Evolutionary conservation across 768 basidiomycete genomes (phyloP).

Genomic region (Neoboletus magnificus): DNA sequence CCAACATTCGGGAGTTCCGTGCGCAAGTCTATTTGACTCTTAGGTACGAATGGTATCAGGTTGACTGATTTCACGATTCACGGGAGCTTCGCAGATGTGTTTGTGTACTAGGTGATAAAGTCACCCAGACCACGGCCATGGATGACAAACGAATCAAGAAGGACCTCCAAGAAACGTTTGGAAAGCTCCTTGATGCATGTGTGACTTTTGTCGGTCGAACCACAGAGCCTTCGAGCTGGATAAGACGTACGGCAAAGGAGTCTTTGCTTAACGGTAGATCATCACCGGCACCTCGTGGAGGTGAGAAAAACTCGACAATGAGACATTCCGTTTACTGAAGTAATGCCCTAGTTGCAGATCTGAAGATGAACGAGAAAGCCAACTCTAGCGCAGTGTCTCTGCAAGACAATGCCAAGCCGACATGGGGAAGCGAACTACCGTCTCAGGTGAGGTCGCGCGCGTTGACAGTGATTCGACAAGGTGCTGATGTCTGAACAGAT

Average conservation of each 20-base stretch:
- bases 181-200: constrained; percentile 79
- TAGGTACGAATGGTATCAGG: constrained; percentile 45
- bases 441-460: constrained; percentile 23
- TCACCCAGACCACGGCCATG: constrained; percentile 85
- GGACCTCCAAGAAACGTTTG: constrained; percentile 89
- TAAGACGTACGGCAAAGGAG: constrained; percentile 66
- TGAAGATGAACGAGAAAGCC: constrained; percentile 60
- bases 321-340: neutral
- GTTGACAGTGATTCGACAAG: constrained; percentile 12
- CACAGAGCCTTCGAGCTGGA: constrained; percentile 76
- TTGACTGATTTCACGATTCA: constrained; percentile 10
- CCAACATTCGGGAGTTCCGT: constrained; percentile 64
- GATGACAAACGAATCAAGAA: constrained; percentile 86
- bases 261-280: constrained; percentile 65
- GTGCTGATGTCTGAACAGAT: constrained; percentile 47
- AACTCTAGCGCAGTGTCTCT: constrained; percentile 43
- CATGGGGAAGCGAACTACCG: constrained; percentile 29
- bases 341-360: constrained; percentile 30
- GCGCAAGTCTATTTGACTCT: constrained; percentile 68
- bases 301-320: constrained; percentile 31
- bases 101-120: constrained; percentile 74
- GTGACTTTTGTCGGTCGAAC: constrained; percentile 71
- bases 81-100: constrained; percentile 52
- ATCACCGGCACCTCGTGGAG: constrained; percentile 59
- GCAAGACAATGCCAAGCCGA: constrained; percentile 28